A percentile compares a stretch with the other conserved stretches of the same genome.
phyloP scores from a whole-genome alignment of 768 basidiomycete species.

The Psilocybe cubensis region DNA sequence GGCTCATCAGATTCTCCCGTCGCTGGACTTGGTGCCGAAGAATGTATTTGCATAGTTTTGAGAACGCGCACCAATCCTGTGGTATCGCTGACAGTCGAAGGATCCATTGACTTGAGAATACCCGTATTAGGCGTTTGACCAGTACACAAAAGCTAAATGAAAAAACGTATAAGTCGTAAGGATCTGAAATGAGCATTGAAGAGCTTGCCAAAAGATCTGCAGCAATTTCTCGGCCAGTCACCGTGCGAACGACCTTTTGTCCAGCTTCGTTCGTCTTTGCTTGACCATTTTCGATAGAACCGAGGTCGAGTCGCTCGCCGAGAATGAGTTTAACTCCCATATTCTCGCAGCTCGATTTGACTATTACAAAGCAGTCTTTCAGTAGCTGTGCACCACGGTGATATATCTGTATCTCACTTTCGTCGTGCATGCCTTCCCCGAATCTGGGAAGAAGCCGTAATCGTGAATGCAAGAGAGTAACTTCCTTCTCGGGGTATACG shows the following conservation, averaged over 20 bases:
- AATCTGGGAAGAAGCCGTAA: conserved; percentile 56
- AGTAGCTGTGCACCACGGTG: background rate
- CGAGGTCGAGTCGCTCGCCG: conserved; percentile 55
- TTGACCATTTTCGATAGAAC: conserved; percentile 32
- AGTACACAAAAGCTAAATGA: conserved; percentile 55
- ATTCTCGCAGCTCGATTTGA: conserved; percentile 42
- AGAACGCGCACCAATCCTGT: conserved; percentile 48
- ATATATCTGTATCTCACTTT: conserved; percentile 37
- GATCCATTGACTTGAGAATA: conserved; percentile 46
- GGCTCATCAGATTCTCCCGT: background rate
- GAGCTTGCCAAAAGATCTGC: conserved; percentile 58
- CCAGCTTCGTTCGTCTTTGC: conserved; percentile 27
- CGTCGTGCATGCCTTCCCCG: conserved; percentile 52
- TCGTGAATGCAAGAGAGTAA: conserved; percentile 67
- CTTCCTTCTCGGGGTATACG: conserved; percentile 51
- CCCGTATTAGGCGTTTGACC: conserved; percentile 63
- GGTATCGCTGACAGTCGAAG: conserved; percentile 38
- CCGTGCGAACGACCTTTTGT: conserved; percentile 45
- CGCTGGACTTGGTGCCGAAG: conserved; percentile 14
- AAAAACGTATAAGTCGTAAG: background rate
- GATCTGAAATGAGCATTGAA: background rate
- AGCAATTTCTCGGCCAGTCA: conserved; percentile 51
- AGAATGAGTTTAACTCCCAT: conserved; percentile 52
- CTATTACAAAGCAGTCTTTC: conserved; percentile 19
- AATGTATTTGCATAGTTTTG: conserved; percentile 54